Evolutionary conservation across 257 asterid genomes (phyloP).

Genomic region (Perilla frutescens): DNA sequence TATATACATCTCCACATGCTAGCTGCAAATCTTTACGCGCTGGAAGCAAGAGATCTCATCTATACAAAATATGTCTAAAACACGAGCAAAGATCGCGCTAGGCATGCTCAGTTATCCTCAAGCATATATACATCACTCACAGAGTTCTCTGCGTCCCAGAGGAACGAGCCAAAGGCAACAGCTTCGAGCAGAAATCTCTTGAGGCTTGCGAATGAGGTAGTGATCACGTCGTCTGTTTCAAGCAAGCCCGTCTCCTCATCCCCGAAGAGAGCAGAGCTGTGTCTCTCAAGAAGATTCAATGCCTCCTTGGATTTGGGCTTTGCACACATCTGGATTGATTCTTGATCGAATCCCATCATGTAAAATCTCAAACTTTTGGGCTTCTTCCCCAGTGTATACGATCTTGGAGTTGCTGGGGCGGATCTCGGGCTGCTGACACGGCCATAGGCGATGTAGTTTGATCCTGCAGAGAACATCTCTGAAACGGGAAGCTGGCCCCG

Average conservation of each 20-base stretch:
- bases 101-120: slow-evolving; percentile 52
- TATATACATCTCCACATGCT: slow-evolving; percentile 29
- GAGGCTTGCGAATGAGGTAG: slow-evolving; percentile 72
- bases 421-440: slow-evolving; percentile 35
- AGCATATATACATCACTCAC: slow-evolving; percentile 60
- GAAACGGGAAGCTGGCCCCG: slow-evolving; percentile 34
- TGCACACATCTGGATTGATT: slow-evolving; percentile 62
- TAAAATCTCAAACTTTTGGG: slow-evolving; percentile 52
- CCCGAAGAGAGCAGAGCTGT: slow-evolving; percentile 71
- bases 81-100: neutral
- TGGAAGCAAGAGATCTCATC: slow-evolving; percentile 30
- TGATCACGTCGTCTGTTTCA: slow-evolving; percentile 52
- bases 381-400: slow-evolving; percentile 35
- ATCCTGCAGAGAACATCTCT: slow-evolving; percentile 44
- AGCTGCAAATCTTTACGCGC: slow-evolving; percentile 14
- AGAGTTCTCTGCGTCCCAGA: slow-evolving; percentile 73
- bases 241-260: slow-evolving; percentile 50
- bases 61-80: slow-evolving; percentile 8
- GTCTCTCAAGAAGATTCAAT: slow-evolving; percentile 66
- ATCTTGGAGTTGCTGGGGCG: slow-evolving; percentile 39
- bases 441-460: slow-evolving; percentile 41
- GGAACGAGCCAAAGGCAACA: slow-evolving; percentile 82
- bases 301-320: slow-evolving; percentile 77
- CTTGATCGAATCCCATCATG: slow-evolving; percentile 66
- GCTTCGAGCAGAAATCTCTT: slow-evolving; percentile 88